Percentiles rank a stretch among this genome's conserved stretches.
phyloP scores from a whole-genome alignment of 73 alveolate genomes.

The Tetrahymena malaccensis region DNA sequence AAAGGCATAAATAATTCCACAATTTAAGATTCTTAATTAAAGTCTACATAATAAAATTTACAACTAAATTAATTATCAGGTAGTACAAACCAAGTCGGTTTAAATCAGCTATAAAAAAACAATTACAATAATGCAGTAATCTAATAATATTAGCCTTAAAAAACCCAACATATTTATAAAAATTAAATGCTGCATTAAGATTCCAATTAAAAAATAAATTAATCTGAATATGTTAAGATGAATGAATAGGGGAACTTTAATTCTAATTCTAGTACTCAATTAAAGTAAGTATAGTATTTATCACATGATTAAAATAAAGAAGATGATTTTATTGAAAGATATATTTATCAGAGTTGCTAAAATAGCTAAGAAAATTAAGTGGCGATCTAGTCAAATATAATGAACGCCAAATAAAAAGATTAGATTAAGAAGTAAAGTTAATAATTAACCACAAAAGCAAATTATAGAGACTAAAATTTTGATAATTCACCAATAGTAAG shows the following conservation, averaged over 20 bases:
- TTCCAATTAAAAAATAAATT: too few species aligned
- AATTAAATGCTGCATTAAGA: background rate
- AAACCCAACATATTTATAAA: too few species aligned
- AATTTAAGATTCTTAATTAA: background rate
- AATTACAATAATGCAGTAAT: background rate
- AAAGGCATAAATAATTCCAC: background rate
- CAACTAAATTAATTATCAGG: background rate
- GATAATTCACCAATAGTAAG: background rate
- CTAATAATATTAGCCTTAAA: too few species aligned
- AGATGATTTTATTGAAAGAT: background rate
- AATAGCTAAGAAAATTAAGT: background rate
- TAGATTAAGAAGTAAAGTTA: too few species aligned
- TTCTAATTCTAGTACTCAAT: background rate
- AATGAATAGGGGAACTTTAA: background rate
- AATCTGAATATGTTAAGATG: background rate
- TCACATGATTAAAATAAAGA: background rate
- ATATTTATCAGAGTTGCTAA: background rate
- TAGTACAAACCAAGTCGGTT: background rate
- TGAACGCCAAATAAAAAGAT: background rate
- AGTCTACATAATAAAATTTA: background rate
- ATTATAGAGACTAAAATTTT: too few species aligned
- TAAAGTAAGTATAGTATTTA: background rate
- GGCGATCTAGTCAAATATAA: background rate
- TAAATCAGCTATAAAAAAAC: background rate
- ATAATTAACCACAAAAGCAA: background rate